Evolutionary conservation across 257 asterid species (phyloP).

Genomic region (Thymus quinquecostatus): DNA sequence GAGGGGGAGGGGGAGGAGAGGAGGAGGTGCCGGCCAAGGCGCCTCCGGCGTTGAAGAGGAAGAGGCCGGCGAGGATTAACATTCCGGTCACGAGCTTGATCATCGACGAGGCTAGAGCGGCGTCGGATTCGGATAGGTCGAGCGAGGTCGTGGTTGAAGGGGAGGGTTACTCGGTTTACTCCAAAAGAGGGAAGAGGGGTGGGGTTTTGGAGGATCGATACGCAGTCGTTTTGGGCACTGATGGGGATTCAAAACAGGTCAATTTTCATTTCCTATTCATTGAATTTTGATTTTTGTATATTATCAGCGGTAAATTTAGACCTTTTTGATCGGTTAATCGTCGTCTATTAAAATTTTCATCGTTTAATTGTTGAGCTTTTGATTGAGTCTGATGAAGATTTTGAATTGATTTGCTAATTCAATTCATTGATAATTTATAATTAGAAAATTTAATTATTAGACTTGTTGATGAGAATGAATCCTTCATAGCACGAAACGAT

Average conservation of each 20-base stretch:
- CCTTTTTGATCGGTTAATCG: background rate
- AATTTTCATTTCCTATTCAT: background rate
- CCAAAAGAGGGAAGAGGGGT: conserved; percentile 72
- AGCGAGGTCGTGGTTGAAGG: conserved; percentile 64
- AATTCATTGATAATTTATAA: background rate
- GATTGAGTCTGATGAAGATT: background rate
- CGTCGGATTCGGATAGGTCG: conserved; percentile 39
- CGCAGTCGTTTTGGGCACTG: conserved; percentile 47
- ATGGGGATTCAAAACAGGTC: conserved; percentile 68
- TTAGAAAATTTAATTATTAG: background rate
- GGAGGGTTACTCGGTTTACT: conserved; percentile 65
- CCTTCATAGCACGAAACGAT: background rate
- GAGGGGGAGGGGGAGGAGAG: conserved; percentile 22
- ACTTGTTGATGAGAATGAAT: background rate
- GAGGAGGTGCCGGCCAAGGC: conserved; percentile 30
- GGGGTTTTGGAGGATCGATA: conserved; percentile 77
- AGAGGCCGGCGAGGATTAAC: conserved; percentile 63
- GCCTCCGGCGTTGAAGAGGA: conserved; percentile 61
- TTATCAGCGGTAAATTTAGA: background rate
- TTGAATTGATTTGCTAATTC: conserved; percentile 10
- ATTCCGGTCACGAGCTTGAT: conserved; percentile 51
- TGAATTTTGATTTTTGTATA: background rate
- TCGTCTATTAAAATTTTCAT: background rate
- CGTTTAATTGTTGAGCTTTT: conserved; percentile 1
- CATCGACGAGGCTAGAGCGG: conserved; percentile 31